Percentiles rank a stretch among this genome's conserved stretches.
These are phyloP conservation scores for Verbena officinalis DNA, from an alignment of 257 asterid genomes.

Conservation along the genomic window DNA sequence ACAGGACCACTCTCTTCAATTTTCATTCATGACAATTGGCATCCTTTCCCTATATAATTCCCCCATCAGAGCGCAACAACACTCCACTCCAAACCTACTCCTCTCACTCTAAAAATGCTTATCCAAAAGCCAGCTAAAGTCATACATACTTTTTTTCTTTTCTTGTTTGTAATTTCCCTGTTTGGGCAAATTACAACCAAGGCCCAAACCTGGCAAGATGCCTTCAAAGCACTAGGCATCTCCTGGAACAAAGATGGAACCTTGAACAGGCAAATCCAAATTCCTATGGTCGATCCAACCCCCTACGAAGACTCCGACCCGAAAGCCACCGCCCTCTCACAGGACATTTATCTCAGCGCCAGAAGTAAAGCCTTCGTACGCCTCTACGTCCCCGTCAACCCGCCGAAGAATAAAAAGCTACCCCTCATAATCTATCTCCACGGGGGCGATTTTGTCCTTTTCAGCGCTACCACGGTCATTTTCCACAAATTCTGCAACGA, in stretches of 20 bases:
- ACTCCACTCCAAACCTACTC: background rate
- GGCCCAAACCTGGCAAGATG: constrained; percentile 37
- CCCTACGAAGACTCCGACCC: constrained; percentile 1
- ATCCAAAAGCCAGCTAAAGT: too few relatives aligned
- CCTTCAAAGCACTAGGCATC: constrained; percentile 34
- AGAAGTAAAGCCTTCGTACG: constrained; percentile 27
- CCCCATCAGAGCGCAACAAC: background rate
- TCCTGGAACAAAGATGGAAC: constrained; percentile 40
- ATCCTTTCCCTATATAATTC: too few relatives aligned
- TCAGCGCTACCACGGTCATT: constrained; percentile 41
- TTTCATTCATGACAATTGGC: too few relatives aligned
- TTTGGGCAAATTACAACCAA: background rate
- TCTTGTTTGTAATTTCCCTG: background rate
- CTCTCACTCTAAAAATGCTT: background rate
- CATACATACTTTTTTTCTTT: background rate
- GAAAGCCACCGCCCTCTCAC: constrained; percentile 25
- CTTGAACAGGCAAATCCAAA: constrained; percentile 28
- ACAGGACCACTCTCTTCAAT: background rate
- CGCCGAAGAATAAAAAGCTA: constrained; percentile 23
- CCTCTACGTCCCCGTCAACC: constrained; percentile 33
- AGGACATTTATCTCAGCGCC: constrained; percentile 30
- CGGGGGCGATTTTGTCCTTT: constrained; percentile 48
- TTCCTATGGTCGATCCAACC: constrained; percentile 37
- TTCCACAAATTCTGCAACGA: constrained; percentile 47
- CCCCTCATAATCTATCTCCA: constrained; percentile 45